phyloP scores from a whole-genome alignment of 140 eudicot genomes.

The Anethum foeniculum region DNA sequence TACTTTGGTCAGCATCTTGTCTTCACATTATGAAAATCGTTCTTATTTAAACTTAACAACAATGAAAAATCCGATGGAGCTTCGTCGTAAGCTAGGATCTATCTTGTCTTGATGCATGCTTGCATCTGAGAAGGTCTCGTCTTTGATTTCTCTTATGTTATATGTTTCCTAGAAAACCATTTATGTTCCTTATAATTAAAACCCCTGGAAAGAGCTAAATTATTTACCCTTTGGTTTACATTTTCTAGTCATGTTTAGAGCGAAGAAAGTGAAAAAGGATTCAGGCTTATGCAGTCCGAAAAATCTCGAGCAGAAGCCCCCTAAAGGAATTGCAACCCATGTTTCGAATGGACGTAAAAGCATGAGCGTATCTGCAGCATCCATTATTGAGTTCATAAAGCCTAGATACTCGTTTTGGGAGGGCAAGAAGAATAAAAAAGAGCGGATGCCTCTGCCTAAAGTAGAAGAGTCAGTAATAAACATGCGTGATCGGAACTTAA shows the following conservation, averaged over 20 bases:
- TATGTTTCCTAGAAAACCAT: neutral
- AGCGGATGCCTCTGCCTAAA: neutral
- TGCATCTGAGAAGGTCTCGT: neutral
- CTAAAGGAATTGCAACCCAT: neutral
- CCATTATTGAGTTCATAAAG: conserved; percentile 5
- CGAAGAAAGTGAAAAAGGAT: conserved; percentile 7
- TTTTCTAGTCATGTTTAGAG: neutral
- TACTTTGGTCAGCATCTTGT: neutral
- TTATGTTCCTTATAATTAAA: neutral
- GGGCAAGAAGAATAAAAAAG: conserved; percentile 3
- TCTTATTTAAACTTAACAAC: neutral
- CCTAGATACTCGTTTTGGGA: conserved; percentile 4
- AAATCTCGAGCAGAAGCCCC: neutral
- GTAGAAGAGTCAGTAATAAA: neutral
- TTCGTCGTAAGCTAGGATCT: neutral
- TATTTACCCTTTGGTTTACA: neutral
- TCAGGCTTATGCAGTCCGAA: neutral
- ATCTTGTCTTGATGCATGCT: neutral
- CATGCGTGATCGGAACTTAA: neutral
- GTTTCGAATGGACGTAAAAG: neutral
- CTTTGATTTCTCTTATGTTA: neutral
- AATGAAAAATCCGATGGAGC: neutral
- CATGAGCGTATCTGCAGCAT: neutral
- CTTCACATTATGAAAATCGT: neutral
- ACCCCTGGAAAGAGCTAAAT: neutral